Evolutionary conservation across 257 asterid species (phyloP), one percentile per base, ranked within the genome.

Genomic region (Penstemon newberryi): DNA sequence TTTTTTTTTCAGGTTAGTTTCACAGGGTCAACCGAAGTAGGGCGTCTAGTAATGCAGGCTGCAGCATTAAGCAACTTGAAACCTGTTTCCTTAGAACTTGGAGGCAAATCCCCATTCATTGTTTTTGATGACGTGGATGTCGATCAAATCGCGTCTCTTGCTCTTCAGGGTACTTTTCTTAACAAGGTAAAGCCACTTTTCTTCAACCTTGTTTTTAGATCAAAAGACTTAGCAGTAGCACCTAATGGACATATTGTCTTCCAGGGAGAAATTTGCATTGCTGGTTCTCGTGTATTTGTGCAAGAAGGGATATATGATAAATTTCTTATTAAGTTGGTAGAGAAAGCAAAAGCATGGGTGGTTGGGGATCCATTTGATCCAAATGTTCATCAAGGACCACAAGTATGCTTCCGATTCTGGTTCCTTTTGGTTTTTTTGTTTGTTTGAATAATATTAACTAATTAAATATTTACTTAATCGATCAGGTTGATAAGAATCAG

Each of bases 361-460:
- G 89, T 88, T 2, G 96, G 97, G 4, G 97, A 91, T 71, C 97
- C 97, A 12, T 86, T 91, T 42, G 79, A 85, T 70, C 89, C 92
- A 60, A 80, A 71, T 13, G 80, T 79, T 67, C 85, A 73, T 56
- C 92, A 91, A 69, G 97, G 96, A 51, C 95, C 96, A 42, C 97
- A 88, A 66, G 97, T 83, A 77, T 58, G 65, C 13, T 8, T 49
- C 44, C 52, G 63, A 33, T 63, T 49, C 15, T 5, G 3, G 2
- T 25, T 25, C 33, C 33, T 25, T 25, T 25, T 10, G 37, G 11
- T 38, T 4, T 38, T 58, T 4, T 8, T 6, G 33, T 25, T 25
- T 25, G 33, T 25, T 13, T 9, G 15, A 41, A 40, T 8, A 4
- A 4, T 18, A 41, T 49, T 50, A 25, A 65, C 13, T 12, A 4